These are phyloP conservation scores for Penicillium turbatum DNA, from an alignment of 495 filamentous ascomycete species.

Conservation along the genomic window DNA sequence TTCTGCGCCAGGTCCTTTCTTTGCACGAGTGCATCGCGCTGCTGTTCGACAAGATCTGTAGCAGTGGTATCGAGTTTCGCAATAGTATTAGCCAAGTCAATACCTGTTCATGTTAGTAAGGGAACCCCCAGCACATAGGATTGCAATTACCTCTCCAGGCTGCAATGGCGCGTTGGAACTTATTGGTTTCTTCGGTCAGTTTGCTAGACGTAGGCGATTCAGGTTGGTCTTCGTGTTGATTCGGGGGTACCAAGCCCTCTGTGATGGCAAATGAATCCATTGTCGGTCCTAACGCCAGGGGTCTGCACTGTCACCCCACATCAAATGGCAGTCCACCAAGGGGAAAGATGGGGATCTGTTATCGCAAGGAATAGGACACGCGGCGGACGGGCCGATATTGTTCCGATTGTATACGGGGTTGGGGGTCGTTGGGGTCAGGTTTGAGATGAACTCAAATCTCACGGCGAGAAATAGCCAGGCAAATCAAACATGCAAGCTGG, in stretches of 20 bases:
- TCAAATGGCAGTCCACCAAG: slow-evolving; percentile 19
- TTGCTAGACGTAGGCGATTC: slow-evolving; percentile 22
- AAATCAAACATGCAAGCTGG: neutral
- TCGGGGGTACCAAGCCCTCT: slow-evolving; percentile 38
- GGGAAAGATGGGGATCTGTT: slow-evolving; percentile 12
- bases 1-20: slow-evolving; percentile 96
- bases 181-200: slow-evolving; percentile 63
- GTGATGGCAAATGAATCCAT: slow-evolving; percentile 48
- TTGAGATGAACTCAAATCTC: no score
- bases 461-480: no score
- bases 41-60: slow-evolving; percentile 86
- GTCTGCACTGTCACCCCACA: slow-evolving; percentile 28
- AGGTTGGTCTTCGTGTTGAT: slow-evolving; percentile 28
- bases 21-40: slow-evolving; percentile 87
- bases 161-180: slow-evolving; percentile 92
- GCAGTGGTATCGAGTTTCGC: slow-evolving; percentile 86
- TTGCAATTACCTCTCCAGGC: slow-evolving; percentile 80
- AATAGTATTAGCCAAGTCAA: slow-evolving; percentile 81
- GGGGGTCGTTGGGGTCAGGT: neutral
- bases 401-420: slow-evolving; percentile 16
- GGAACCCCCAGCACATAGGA: slow-evolving; percentile 4
- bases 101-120: slow-evolving; percentile 51
- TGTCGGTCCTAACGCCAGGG: slow-evolving; percentile 12
- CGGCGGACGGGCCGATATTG: slow-evolving; percentile 29
- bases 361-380: slow-evolving; percentile 28